Conservation (phyloP, 1,139 yeast species). For the Blastobotrys arbuscula region DNA sequence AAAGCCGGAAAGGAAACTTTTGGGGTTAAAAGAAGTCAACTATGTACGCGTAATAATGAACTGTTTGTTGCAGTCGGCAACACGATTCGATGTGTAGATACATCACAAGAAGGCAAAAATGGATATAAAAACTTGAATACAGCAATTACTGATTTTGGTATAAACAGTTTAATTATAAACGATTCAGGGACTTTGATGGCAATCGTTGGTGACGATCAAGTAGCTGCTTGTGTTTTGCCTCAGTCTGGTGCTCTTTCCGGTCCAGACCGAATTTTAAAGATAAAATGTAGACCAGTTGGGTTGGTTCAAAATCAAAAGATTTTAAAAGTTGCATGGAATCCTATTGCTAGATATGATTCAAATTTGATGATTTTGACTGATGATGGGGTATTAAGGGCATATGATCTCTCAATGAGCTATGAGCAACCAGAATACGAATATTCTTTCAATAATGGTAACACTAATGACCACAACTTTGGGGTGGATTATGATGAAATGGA, state of each 20-base stretch:
- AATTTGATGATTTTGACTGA: conserved; percentile 38
- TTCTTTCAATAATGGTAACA: neutral
- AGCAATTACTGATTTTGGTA: conserved; percentile 31
- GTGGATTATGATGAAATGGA: conserved; percentile 16
- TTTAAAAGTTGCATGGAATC: conserved; percentile 42
- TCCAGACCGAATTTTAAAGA: conserved; percentile 13
- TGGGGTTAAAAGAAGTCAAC: conserved; percentile 8
- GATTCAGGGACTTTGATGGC: conserved; percentile 40
- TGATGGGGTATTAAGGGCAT: conserved; percentile 36
- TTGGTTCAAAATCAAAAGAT: neutral
- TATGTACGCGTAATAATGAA: conserved; percentile 25
- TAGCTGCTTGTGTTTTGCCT: conserved; percentile 34
- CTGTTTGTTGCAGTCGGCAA: conserved; percentile 29
- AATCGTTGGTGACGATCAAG: conserved; percentile 34
- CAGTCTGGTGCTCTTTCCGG: conserved; percentile 28
- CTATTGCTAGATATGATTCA: conserved; percentile 38
- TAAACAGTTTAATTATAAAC: conserved; percentile 34
- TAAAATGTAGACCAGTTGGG: conserved; percentile 11
- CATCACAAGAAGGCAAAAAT: conserved; percentile 13
- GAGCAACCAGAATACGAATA: conserved; percentile 25
- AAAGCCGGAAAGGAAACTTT: neutral
- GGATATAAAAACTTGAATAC: conserved; percentile 21
- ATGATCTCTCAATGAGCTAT: conserved; percentile 32
- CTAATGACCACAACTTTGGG: conserved; percentile 7
- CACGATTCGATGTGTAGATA: conserved; percentile 28